Evolutionary conservation across 2,329 filamentous ascomycete species (phyloP), one percentile per base, ranked within the genome.

Genomic region (Alternaria conjuncta): DNA sequence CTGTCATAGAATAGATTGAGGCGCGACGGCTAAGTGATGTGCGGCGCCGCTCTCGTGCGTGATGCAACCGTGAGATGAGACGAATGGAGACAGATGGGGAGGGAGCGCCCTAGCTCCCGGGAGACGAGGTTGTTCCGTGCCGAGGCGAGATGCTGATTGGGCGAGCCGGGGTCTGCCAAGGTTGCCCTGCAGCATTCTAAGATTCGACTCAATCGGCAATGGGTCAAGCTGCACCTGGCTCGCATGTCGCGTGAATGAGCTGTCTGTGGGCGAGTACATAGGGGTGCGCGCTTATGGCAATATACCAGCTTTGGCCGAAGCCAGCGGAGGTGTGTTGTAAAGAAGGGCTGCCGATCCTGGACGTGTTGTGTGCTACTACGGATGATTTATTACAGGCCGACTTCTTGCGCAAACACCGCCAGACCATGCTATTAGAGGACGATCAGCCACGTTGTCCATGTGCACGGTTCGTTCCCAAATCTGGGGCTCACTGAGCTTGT

Each of bases 371-470:
- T 41, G 30, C 28, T 50, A 28, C 20, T 36, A 30, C 21, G 18
- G n/a, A 51, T n/a, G 45, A 41, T 32, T 44, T 5, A 41, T 41
- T 18, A 18, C 15, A 23, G n/a, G 49, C 49, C 49, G 49, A 20
- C 49, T 51, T 32, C 18, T 21, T 49, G 26, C 50, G 45, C 28
- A 51, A 50, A 44, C 30, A 36, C 45, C 28, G n/a, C 49, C 26
- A 15, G 43, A 20, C 25, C 55, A 15, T 30, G 11, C 49, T 53
- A 32, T 53, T 53, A 47, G 30, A 49, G 44, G 54, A 25, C 55
- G 55, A 62, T 62, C 49, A 51, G 55, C 60, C 60, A 60, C 60
- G 47, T 60, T 58, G 64, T 54, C 58, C 28, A 53, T 30, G 51
- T 36, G 60, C 60, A 63, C 63, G 55, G 56, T 49, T 60, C 28